Evolutionary conservation across 306 rosid species (phyloP).

Genomic region (Begonia peltatifolia): DNA sequence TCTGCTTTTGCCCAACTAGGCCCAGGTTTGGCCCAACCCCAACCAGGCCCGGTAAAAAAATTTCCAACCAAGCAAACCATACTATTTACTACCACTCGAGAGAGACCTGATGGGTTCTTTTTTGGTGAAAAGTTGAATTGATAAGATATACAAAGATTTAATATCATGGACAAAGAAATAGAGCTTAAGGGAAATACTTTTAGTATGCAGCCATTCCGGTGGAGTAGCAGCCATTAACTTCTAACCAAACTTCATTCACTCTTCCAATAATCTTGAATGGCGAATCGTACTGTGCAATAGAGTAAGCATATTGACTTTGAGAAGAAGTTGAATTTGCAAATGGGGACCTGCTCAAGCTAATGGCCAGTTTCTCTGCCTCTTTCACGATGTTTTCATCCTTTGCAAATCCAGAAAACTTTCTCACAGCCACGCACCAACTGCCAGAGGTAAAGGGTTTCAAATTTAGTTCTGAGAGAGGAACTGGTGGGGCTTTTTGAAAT

Average conservation of each 20-base stretch:
- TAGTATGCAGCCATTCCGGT: constrained; percentile 22
- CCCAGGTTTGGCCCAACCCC: no score
- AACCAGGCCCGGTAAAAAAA: no score
- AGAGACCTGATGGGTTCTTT: no score
- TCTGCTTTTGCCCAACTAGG: no score
- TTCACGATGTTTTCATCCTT: constrained; percentile 41
- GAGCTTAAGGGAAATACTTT: background rate
- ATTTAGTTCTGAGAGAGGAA: constrained; percentile 56
- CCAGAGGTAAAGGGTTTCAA: constrained; percentile 27
- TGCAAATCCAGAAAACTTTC: constrained; percentile 60
- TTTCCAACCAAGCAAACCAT: no score
- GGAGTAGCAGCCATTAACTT: constrained; percentile 21
- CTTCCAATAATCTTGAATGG: constrained; percentile 40
- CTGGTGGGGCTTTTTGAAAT: constrained; percentile 51
- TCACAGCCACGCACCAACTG: constrained; percentile 43
- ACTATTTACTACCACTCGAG: no score
- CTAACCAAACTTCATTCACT: constrained; percentile 68
- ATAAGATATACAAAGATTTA: no score
- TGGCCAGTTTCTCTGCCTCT: constrained; percentile 65
- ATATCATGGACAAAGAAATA: no score
- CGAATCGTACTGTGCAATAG: constrained; percentile 57
- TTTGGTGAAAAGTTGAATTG: no score
- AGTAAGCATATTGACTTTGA: constrained; percentile 30
- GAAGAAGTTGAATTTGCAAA: constrained; percentile 46
- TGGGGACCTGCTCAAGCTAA: constrained; percentile 39